Percentiles rank a stretch among this genome's conserved stretches.
These are phyloP conservation scores for Hyaloperonospora brassicae DNA, from an alignment of 352 stramenopile species.

Conservation along the genomic window DNA sequence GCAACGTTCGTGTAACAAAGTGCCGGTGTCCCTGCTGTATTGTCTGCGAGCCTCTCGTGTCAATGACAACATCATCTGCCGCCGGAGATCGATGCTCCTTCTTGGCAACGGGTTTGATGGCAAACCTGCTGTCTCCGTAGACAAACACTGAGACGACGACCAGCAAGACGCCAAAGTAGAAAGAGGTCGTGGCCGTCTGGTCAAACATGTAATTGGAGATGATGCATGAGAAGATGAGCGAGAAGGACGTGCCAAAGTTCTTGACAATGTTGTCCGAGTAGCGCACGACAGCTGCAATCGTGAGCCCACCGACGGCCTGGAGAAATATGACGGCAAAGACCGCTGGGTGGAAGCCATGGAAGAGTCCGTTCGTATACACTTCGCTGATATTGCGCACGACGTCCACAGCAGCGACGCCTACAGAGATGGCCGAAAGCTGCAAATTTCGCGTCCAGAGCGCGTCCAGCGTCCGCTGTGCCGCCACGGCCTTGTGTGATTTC, in stretches of 20 bases:
- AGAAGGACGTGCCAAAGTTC: conserved; percentile 86
- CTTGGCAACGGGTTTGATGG: conserved; percentile 32
- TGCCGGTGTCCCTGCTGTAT: conserved; percentile 28
- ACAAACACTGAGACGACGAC: conserved; percentile 80
- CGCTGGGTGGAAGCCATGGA: conserved; percentile 68
- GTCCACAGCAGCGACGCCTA: conserved; percentile 62
- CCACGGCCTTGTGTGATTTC: conserved; percentile 74
- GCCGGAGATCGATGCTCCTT: conserved; percentile 25
- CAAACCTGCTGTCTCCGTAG: conserved; percentile 79
- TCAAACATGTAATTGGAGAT: conserved; percentile 87
- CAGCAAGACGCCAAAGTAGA: conserved; percentile 72
- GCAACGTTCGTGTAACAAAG: conserved; percentile 39
- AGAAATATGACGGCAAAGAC: conserved; percentile 77
- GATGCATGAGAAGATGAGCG: conserved; percentile 81
- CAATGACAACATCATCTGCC: conserved; percentile 54
- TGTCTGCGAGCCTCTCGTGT: conserved; percentile 26
- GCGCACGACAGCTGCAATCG: conserved; percentile 76
- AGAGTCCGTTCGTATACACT: conserved; percentile 63
- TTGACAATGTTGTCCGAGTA: conserved; percentile 89
- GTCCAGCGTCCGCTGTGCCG: conserved; percentile 70
- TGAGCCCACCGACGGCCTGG: conserved; percentile 76
- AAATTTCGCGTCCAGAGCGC: conserved; percentile 82
- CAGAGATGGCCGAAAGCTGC: conserved; percentile 76
- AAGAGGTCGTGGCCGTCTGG: conserved; percentile 55
- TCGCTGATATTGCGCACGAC: conserved; percentile 56